Base-by-base conservation (phyloP, 495 filamentous ascomycete genomes). In the Elasticomyces elasticus region DNA sequence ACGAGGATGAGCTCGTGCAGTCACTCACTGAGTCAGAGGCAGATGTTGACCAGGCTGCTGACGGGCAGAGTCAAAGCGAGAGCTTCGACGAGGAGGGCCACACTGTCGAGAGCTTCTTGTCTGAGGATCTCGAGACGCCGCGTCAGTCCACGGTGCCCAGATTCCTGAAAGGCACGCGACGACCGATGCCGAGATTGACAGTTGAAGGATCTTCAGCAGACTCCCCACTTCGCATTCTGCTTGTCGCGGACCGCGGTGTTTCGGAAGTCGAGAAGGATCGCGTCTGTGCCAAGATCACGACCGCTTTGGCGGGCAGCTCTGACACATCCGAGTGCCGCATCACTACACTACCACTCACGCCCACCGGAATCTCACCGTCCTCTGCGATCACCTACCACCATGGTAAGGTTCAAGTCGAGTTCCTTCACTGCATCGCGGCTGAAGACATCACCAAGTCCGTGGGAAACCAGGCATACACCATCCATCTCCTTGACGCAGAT, bases 91-190 rank as follows among this genome's bases (percentile, higher is more conserved):
- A 37, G 22, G 52, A 60, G 37, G 51, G 55, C 25, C 33, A 38
- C 1, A 5, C 44, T 24, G 15, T 54, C 15, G 44, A 55, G 45
- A 55, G 51, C 45, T 50, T 38, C 30, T 6, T 54, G 4, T 23
- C 37, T 15, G 58, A 56, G 1, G 54, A 61, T 19, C 47, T 56
- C 6, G 58, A 61, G 43, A 61, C 58, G 4, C 58, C 58, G 4
- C 37, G 30, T 2, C 58, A 56, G 27, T 56, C 54, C 2, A 49
- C 38, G 1, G 9, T 60, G 12, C 41, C 45, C 35, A 5, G 23
- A 30, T 27, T 13, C 9, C n/a, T n/a, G n/a, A n/a, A n/a, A n/a
- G n/a, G n/a, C n/a, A n/a, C n/a, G n/a, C n/a, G n/a, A n/a, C n/a
- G n/a, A n/a, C n/a, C n/a, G n/a, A n/a, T n/a, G n/a, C n/a, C n/a